phyloP scores from a whole-genome alignment of 2,329 filamentous ascomycete genomes.

The Sporothrix protearum region DNA sequence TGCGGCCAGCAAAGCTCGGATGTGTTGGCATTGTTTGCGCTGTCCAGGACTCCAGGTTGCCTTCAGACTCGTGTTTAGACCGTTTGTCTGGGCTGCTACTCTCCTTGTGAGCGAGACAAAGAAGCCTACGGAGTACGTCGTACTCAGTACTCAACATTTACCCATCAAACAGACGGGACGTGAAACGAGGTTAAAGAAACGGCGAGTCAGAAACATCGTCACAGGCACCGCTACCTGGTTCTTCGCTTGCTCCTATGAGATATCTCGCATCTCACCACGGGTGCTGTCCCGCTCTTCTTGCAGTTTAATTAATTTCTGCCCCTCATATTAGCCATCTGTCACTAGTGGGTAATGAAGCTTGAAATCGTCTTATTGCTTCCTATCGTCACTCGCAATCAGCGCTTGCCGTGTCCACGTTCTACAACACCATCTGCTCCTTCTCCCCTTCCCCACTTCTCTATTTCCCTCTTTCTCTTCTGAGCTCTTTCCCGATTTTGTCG shows the following conservation, averaged over 20 bases:
- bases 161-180: not conserved
- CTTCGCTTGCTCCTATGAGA: not conserved
- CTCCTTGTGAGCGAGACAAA: not conserved
- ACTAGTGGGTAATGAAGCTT: not conserved
- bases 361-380: not conserved
- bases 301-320: slow-evolving; percentile 1
- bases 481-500: not conserved
- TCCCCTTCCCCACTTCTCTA: not conserved
- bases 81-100: too few species aligned
- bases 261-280: not conserved
- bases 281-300: not conserved
- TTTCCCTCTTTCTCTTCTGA: not conserved
- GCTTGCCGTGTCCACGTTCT: not conserved
- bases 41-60: not conserved
- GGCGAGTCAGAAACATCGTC: slow-evolving; percentile 1
- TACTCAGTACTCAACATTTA: too few species aligned
- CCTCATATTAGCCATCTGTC: too few species aligned
- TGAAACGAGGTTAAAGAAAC: slow-evolving; percentile 2
- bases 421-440: not conserved
- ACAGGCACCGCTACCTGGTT: not conserved
- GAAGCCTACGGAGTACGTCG: not conserved
- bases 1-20: not conserved
- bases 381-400: not conserved
- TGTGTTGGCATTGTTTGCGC: slow-evolving; percentile 11
- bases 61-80: too few species aligned